Evolutionary conservation across 2,329 filamentous ascomycete genomes (phyloP), one percentile per base, ranked within the genome.

Genomic region (Sarocladium kiliense): DNA sequence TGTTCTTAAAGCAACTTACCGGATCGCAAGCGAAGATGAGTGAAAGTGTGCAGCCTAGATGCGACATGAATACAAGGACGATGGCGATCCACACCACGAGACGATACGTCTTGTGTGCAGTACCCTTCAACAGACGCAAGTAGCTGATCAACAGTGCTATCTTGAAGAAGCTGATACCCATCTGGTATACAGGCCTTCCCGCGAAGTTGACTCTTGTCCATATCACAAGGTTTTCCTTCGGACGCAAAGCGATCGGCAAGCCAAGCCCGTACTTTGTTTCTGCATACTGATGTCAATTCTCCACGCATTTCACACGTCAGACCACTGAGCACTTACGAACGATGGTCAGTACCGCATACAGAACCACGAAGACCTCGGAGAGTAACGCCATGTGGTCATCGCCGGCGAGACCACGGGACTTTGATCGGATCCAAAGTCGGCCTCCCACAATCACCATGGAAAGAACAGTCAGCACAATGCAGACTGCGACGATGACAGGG

Each of bases 141-240:
- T 80, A 81, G 58, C 75, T 78, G 60, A 81, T 74, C 56, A 79
- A 68, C 2, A 81, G 67, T 0, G 78, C 77, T 26, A 80, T 74
- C 61, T 82, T 82, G 71, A 82, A 82, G 56, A 79, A 79, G 57
- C 75, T 76, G 63, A 82, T 79, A 36, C 79, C 79, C 7, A 79
- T 51, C 58, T 81, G 77, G 57, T 82, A 82, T 44, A 81, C 73
- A 0, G 79, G 79, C 2, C 79, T 72, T 2, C 78, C 79, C 4
- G 75, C 75, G 58, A 73, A 81, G 62, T 82, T 82, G 61, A 78
- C 66, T 55, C 76, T 62, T 0, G 74, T 76, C 61, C 80, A 81
- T 0, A 66, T 65, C 4, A 73, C 57, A 0, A 78, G 61, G 42
- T 76, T 72, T n/a, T 59, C 63, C n/a, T 67, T 60, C 0, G 79